A percentile compares a stretch with the other conserved stretches of the same genome.
Evolutionary conservation across 2,329 filamentous ascomycete genomes (phyloP).

Genomic region (Xylariaceae sp.): DNA sequence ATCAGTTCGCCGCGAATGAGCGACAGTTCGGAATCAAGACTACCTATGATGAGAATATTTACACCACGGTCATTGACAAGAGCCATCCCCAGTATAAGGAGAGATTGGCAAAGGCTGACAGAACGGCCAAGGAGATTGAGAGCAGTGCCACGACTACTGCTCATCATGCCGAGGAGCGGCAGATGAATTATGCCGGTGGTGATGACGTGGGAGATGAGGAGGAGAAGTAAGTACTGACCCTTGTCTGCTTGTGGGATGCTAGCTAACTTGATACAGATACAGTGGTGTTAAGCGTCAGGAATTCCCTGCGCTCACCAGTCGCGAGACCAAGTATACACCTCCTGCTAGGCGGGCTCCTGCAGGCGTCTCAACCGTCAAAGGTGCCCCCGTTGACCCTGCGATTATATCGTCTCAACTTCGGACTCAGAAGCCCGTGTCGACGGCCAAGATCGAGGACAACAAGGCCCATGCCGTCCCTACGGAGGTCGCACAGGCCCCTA

Average conservation of each 20-base stretch:
- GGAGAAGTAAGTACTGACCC: conserved; percentile 62
- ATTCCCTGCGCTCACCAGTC: conserved; percentile 53
- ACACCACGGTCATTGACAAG: conserved; percentile 87
- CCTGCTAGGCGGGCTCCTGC: conserved; percentile 79
- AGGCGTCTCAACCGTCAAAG: conserved; percentile 65
- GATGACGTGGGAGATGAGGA: conserved; percentile 73
- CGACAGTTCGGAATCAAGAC: conserved; percentile 80
- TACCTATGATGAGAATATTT: conserved; percentile 89
- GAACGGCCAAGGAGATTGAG: conserved; percentile 86
- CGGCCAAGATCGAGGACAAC: conserved; percentile 35
- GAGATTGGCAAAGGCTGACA: conserved; percentile 71
- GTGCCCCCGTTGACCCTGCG: conserved; percentile 77
- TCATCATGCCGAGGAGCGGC: conserved; percentile 86
- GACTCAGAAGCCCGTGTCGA: conserved; percentile 38
- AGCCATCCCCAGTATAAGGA: conserved; percentile 76
- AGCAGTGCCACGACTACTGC: conserved; percentile 64
- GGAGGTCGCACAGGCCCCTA: conserved; percentile 19
- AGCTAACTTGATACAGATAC: conserved; percentile 52
- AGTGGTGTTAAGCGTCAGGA: conserved; percentile 81
- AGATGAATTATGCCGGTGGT: conserved; percentile 59
- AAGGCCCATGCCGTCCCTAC: conserved; percentile 27
- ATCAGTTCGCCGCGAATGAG: conserved; percentile 91
- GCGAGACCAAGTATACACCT: conserved; percentile 76
- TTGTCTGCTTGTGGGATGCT: background rate
- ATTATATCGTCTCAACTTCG: conserved; percentile 84